These are phyloP conservation scores for Malassezia sp. DNA, from an alignment of 1,284 basidiomycete genomes.

Conservation along the genomic window DNA sequence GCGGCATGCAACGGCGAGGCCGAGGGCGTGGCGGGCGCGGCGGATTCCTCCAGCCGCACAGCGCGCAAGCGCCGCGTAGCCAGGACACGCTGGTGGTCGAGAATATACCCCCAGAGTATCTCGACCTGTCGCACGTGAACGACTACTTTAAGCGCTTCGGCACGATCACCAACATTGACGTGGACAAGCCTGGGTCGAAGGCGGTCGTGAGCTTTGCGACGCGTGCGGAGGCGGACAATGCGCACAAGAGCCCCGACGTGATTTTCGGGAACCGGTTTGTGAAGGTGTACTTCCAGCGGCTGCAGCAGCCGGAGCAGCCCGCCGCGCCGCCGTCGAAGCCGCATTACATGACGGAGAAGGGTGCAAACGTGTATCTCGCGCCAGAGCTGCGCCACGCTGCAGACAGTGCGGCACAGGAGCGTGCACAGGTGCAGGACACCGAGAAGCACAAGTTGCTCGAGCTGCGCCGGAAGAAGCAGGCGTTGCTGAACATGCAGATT, in stretches of 20 bases:
- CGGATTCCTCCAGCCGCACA: slow-evolving; percentile 39
- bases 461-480: slow-evolving; percentile 56
- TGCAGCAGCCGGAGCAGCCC: slow-evolving; percentile 42
- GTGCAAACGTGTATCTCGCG: slow-evolving; percentile 36
- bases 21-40: slow-evolving; percentile 45
- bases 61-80: slow-evolving; percentile 27
- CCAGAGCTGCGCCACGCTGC: slow-evolving; percentile 16
- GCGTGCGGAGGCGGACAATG: slow-evolving; percentile 73
- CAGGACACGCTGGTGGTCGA: slow-evolving; percentile 81
- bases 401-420: not conserved
- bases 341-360: slow-evolving; percentile 33
- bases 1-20: slow-evolving; percentile 28
- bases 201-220: slow-evolving; percentile 76
- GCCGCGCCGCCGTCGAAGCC: slow-evolving; percentile 14
- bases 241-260: slow-evolving; percentile 83
- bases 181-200: slow-evolving; percentile 62
- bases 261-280: slow-evolving; percentile 89
- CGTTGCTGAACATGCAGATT: slow-evolving; percentile 68
- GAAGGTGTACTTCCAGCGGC: slow-evolving; percentile 53
- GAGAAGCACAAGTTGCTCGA: slow-evolving; percentile 48
- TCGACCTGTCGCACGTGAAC: slow-evolving; percentile 66
- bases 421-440: slow-evolving; percentile 2
- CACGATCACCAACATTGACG: slow-evolving; percentile 79
- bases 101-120: slow-evolving; percentile 75
- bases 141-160: slow-evolving; percentile 87